Evolutionary conservation across 345 rosid species (phyloP).

Genomic region (Kandelia obovata): DNA sequence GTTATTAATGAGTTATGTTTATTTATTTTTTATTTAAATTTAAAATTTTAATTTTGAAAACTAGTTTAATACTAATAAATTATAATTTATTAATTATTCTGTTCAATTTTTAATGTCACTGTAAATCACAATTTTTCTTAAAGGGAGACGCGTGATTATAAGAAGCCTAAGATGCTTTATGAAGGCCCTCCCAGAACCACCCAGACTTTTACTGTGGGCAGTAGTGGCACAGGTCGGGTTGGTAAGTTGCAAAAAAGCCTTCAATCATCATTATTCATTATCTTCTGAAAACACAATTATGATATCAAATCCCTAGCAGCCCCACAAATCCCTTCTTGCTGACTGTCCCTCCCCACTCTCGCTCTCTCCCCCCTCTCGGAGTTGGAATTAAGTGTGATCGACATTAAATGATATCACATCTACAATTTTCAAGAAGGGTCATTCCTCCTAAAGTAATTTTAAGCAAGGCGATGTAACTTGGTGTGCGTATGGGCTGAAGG

Average conservation of each 20-base stretch:
- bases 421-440: too few relatives aligned
- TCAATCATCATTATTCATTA: constrained; percentile 30
- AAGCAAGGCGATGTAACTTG: too few relatives aligned
- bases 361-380: not conserved
- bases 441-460: too few relatives aligned
- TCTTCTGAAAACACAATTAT: constrained; percentile 33
- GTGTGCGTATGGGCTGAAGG: too few relatives aligned
- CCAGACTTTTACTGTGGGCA: constrained; percentile 23
- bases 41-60: too few relatives aligned
- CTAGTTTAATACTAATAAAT: not conserved
- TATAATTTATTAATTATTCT: constrained; percentile 7
- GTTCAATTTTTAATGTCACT: constrained; percentile 1
- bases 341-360: not conserved
- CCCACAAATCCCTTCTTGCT: constrained; percentile 27
- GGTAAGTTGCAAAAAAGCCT: constrained; percentile 51
- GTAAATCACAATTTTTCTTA: not conserved
- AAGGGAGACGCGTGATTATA: constrained; percentile 9
- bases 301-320: constrained; percentile 25
- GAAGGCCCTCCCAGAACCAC: constrained; percentile 14
- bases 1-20: too few relatives aligned
- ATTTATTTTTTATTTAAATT: too few relatives aligned
- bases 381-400: not conserved
- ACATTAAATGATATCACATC: too few relatives aligned
- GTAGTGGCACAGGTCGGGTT: constrained; percentile 53
- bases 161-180: constrained; percentile 36